Percentiles rank a stretch among this genome's conserved stretches.
Conservation (phyloP, 176 grass and related monocot species). For the Triticum timopheevii region DNA sequence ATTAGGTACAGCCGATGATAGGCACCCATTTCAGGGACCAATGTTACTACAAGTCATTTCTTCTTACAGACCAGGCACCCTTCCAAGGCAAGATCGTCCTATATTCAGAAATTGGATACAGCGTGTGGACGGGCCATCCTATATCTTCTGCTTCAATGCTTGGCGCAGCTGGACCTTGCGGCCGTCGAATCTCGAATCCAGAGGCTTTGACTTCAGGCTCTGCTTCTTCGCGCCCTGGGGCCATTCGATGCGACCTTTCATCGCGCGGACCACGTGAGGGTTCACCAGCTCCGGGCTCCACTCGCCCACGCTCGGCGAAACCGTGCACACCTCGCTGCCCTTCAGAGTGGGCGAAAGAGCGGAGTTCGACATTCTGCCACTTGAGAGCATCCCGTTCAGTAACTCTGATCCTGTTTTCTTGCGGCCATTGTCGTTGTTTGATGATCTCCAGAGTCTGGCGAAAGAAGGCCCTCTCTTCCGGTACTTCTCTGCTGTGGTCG, state of each 20-base stretch:
- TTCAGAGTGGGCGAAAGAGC: constrained; percentile 46
- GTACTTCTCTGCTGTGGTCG: constrained; percentile 48
- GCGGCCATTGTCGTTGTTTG: constrained; percentile 31
- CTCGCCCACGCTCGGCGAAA: constrained; percentile 55
- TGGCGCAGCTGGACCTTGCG: constrained; percentile 73
- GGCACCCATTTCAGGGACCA: neutral
- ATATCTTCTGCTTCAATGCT: constrained; percentile 71
- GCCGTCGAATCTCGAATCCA: constrained; percentile 52
- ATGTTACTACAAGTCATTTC: neutral
- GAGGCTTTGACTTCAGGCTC: constrained; percentile 62
- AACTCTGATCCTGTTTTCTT: constrained; percentile 42
- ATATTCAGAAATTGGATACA: neutral
- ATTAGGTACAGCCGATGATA: constrained; percentile 28
- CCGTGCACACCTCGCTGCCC: constrained; percentile 39
- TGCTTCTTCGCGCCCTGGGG: constrained; percentile 50
- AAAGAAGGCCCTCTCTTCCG: constrained; percentile 57
- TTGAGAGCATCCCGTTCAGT: constrained; percentile 40
- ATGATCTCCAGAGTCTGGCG: constrained; percentile 65
- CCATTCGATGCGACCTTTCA: constrained; percentile 57
- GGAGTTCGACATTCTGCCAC: constrained; percentile 39
- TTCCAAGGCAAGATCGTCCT: neutral
- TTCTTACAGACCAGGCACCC: neutral
- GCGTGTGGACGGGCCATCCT: neutral
- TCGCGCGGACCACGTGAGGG: constrained; percentile 32
- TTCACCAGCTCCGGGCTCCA: constrained; percentile 62